These are phyloP conservation scores for Fusarium circinatum DNA, from an alignment of 2,329 filamentous ascomycete genomes.

Conservation along the genomic window DNA sequence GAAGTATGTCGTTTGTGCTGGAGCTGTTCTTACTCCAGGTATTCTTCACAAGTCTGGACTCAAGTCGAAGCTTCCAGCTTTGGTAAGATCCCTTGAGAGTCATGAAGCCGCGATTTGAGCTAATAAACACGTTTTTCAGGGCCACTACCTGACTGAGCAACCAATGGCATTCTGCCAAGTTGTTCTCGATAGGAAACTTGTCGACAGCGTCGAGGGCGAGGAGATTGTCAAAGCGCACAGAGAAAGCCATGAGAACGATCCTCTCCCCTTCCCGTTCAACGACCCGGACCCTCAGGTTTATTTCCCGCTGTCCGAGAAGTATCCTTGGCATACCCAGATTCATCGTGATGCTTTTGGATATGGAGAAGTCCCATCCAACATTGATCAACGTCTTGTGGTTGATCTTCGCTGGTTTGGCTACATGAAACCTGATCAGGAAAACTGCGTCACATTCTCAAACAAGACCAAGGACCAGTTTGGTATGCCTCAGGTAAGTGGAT, in stretches of 20 bases:
- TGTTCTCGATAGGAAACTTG: neutral
- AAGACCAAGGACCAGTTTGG: neutral
- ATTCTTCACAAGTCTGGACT: neutral
- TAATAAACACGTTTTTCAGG: neutral
- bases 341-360: constrained; percentile 5
- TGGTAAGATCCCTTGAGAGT: neutral
- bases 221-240: too few species aligned
- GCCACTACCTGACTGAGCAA: constrained; percentile 5
- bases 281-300: constrained; percentile 1
- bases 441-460: neutral
- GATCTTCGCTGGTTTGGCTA: constrained; percentile 16
- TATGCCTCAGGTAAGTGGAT: neutral
- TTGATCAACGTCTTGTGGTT: neutral
- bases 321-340: constrained; percentile 10
- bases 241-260: neutral
- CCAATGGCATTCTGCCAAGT: constrained; percentile 7
- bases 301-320: neutral
- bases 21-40: neutral
- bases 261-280: neutral
- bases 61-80: neutral
- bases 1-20: constrained; percentile 4
- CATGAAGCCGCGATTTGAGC: neutral
- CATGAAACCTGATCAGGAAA: neutral
- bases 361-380: neutral
- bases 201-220: neutral